A percentile compares a stretch with the other conserved stretches of the same genome.
Evolutionary conservation across 768 basidiomycete species (phyloP).

Genomic region (Rhodotorula babjevae): DNA sequence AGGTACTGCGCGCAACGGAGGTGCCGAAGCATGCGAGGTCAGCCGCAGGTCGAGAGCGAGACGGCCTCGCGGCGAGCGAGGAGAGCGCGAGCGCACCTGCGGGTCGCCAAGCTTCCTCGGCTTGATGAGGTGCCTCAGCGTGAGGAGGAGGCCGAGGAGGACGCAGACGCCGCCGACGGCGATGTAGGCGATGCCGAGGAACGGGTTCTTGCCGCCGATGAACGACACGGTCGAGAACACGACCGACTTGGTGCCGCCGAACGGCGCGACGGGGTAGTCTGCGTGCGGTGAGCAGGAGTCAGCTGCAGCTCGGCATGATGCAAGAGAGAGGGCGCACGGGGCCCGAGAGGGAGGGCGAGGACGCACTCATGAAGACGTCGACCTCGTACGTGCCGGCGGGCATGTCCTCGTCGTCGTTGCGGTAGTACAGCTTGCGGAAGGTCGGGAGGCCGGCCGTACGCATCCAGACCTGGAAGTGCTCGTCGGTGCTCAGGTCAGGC

Average conservation of each 20-base stretch:
- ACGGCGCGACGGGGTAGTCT: slow-evolving; percentile 91
- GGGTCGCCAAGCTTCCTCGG: slow-evolving; percentile 63
- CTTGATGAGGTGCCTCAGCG: slow-evolving; percentile 85
- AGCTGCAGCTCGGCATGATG: background rate
- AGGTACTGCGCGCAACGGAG: slow-evolving; percentile 10
- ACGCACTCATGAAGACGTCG: slow-evolving; percentile 73
- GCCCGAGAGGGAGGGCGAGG: background rate
- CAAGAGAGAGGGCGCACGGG: no score
- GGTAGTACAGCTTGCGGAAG: slow-evolving; percentile 88
- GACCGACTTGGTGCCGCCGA: slow-evolving; percentile 90
- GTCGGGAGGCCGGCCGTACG: slow-evolving; percentile 93
- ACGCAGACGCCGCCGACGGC: slow-evolving; percentile 82
- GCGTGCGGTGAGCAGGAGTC: background rate
- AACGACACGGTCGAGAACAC: slow-evolving; percentile 96
- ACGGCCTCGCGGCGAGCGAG: no score
- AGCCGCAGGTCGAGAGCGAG: background rate
- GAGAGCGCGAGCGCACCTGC: background rate
- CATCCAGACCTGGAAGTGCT: slow-evolving; percentile 98
- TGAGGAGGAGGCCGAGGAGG: slow-evolving; percentile 76
- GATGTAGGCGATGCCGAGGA: slow-evolving; percentile 97
- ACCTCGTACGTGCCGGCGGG: slow-evolving; percentile 69
- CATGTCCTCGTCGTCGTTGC: slow-evolving; percentile 76
- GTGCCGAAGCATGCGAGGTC: background rate
- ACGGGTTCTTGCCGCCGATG: slow-evolving; percentile 97
- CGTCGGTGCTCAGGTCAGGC: slow-evolving; percentile 69